These are phyloP conservation scores for Paramecium pentaurelia DNA, from an alignment of 73 alveolate species.

Conservation along the genomic window DNA sequence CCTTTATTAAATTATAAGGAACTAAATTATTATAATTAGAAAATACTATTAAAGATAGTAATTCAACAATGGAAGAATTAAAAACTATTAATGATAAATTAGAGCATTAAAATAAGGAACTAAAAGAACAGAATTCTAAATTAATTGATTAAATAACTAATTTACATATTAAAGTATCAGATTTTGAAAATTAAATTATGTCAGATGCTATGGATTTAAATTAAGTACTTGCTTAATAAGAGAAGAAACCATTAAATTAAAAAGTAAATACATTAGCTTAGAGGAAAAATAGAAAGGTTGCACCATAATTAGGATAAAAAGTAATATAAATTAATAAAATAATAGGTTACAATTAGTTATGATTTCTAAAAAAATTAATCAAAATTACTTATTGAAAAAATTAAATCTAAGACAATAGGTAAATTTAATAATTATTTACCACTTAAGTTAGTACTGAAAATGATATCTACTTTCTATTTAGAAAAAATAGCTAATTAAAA, in stretches of 20 bases:
- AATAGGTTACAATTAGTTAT: not conserved
- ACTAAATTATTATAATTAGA: not conserved
- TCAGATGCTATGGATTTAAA: not conserved
- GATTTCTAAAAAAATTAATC: conserved; percentile 42
- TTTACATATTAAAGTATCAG: not conserved
- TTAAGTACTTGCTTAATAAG: not conserved
- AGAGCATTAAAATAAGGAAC: not conserved
- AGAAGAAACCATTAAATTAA: not conserved
- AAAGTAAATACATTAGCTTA: not conserved
- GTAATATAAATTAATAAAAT: not conserved
- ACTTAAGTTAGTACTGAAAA: conserved; percentile 17
- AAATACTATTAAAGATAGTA: not conserved
- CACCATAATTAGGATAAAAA: conserved; percentile 27
- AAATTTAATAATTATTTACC: conserved; percentile 45
- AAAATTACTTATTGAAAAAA: conserved; percentile 18
- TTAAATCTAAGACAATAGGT: not conserved
- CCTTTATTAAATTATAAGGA: not conserved
- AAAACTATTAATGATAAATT: not conserved
- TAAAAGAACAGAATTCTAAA: not conserved
- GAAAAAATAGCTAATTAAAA: conserved; percentile 3
- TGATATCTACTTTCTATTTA: conserved; percentile 20
- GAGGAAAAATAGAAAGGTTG: not conserved
- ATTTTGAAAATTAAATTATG: not conserved
- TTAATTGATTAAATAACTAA: not conserved
- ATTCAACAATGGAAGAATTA: not conserved